Percentiles rank a stretch among this genome's conserved stretches.
These are phyloP conservation scores for Cornus controversa DNA, from an alignment of 148 eudicot genomes.

Conservation along the genomic window DNA sequence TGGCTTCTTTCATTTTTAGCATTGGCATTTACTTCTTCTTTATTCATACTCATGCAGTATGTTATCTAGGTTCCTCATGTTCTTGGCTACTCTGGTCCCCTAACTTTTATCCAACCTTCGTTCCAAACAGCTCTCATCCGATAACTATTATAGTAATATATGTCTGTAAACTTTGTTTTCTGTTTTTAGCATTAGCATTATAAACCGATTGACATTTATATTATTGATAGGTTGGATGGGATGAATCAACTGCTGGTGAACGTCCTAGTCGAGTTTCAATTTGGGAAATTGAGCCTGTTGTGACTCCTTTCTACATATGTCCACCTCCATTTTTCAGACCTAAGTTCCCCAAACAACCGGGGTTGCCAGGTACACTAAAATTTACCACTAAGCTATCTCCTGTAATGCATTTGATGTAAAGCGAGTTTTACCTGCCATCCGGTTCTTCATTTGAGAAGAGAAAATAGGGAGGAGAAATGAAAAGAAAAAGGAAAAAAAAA, in stretches of 20 bases:
- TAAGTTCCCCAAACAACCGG: slow-evolving; percentile 78
- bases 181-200: not conserved
- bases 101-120: not conserved
- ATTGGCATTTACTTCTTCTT: not conserved
- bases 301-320: slow-evolving; percentile 93
- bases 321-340: slow-evolving; percentile 98
- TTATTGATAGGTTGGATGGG: slow-evolving; percentile 90
- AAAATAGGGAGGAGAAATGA: too few species aligned
- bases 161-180: not conserved
- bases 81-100: not conserved
- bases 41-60: not conserved
- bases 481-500: too few species aligned
- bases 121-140: not conserved
- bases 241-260: slow-evolving; percentile 95
- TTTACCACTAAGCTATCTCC: not conserved
- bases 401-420: not conserved
- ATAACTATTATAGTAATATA: not conserved
- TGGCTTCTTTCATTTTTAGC: not conserved
- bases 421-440: not conserved
- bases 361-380: slow-evolving; percentile 61
- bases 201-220: not conserved
- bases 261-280: slow-evolving; percentile 93
- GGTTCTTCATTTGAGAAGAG: too few species aligned
- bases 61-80: not conserved
- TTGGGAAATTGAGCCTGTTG: slow-evolving; percentile 97